These are phyloP conservation scores for Triticum monococcum DNA, from an alignment of 176 grass and related monocot species.

Conservation along the genomic window DNA sequence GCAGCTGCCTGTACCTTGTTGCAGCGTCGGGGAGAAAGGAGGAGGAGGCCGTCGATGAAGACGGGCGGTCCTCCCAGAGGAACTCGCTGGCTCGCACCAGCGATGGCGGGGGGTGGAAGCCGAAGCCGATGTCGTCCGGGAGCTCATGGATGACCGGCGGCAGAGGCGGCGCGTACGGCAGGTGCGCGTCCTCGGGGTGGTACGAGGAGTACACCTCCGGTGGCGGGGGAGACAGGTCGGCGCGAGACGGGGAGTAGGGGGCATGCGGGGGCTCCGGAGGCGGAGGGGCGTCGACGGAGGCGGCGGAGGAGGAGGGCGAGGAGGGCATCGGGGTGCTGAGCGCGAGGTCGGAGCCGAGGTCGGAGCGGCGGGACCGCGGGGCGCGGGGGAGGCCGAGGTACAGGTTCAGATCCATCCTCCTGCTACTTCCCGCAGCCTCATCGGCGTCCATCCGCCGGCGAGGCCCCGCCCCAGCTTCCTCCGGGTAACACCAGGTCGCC, in stretches of 20 bases:
- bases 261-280: slow-evolving; percentile 32
- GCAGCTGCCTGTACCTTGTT: slow-evolving; percentile 47
- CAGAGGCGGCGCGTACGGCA: slow-evolving; percentile 29
- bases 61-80: slow-evolving; percentile 50
- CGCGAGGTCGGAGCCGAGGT: slow-evolving; percentile 92
- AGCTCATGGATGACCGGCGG: slow-evolving; percentile 16
- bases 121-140: slow-evolving; percentile 38
- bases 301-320: slow-evolving; percentile 58
- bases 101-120: slow-evolving; percentile 33
- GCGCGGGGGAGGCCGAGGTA: slow-evolving; percentile 82
- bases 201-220: slow-evolving; percentile 59
- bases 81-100: slow-evolving; percentile 42
- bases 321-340: slow-evolving; percentile 82
- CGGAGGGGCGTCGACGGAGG: slow-evolving; percentile 52
- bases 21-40: slow-evolving; percentile 38
- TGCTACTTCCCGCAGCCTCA: slow-evolving; percentile 50
- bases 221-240: slow-evolving; percentile 23
- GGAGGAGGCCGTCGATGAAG: slow-evolving; percentile 57
- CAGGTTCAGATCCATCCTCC: slow-evolving; percentile 99
- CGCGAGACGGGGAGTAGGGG: slow-evolving; percentile 28
- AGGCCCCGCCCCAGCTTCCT: neutral
- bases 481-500: neutral
- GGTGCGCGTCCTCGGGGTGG: slow-evolving; percentile 40
- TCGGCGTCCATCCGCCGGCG: slow-evolving; percentile 56
- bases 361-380: slow-evolving; percentile 67